Conservation (phyloP, 2,329 filamentous ascomycete species). For the Calycina marina region DNA sequence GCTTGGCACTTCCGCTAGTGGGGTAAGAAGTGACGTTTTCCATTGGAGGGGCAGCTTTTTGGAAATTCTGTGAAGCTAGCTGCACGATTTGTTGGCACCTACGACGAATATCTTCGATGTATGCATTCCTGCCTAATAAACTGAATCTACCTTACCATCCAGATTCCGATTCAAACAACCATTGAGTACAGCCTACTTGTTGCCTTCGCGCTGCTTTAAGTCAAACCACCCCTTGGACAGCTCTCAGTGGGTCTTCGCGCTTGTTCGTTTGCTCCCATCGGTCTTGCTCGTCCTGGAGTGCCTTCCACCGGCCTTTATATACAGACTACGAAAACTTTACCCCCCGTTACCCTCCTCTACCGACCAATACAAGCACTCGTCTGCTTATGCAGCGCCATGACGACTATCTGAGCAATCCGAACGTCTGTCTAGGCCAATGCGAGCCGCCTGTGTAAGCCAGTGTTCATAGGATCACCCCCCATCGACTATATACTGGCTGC, state of each 20-base stretch:
- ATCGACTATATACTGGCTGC: conserved; percentile 17
- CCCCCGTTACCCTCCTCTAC: conserved; percentile 6
- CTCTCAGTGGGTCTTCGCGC: conserved; percentile 23
- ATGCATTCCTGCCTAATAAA: conserved; percentile 15
- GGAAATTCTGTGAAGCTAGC: too few relatives aligned
- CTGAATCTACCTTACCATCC: conserved; percentile 2
- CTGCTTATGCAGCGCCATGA: conserved; percentile 18
- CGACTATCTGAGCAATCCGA: conserved; percentile 23
- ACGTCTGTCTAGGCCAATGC: conserved; percentile 18
- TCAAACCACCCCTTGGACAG: conserved; percentile 9
- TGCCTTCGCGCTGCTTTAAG: conserved; percentile 6
- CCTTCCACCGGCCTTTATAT: conserved; percentile 4
- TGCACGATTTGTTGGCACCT: too few relatives aligned
- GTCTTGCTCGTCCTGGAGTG: conserved; percentile 9
- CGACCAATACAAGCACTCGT: conserved; percentile 15
- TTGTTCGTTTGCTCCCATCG: conserved; percentile 23
- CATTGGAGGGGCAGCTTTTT: too few relatives aligned
- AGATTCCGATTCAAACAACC: conserved; percentile 2
- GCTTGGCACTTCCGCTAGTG: too few relatives aligned
- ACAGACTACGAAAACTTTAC: conserved; percentile 8
- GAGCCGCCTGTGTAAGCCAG: conserved; percentile 15
- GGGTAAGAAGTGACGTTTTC: too few relatives aligned
- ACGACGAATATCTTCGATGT: too few relatives aligned
- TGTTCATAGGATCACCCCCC: conserved; percentile 17
- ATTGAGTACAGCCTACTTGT: conserved; percentile 1